Evolutionary conservation across 345 rosid genomes (phyloP).

Genomic region (Arabis hirsuta): DNA sequence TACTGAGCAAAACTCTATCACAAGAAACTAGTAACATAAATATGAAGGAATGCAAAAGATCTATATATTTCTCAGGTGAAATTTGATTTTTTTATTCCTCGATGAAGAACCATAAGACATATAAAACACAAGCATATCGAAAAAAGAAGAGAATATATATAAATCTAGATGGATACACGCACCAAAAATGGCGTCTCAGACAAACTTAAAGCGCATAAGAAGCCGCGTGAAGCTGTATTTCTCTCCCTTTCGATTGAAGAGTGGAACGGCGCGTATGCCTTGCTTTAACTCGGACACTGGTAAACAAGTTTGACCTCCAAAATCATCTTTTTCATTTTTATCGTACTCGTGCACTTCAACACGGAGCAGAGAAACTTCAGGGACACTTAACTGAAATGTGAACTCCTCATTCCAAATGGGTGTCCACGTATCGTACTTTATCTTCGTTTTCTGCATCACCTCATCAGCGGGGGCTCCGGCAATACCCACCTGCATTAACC

Average conservation of each 20-base stretch:
- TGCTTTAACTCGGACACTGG: slow-evolving; percentile 68
- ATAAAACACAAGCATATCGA: background rate
- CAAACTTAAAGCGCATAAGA: slow-evolving; percentile 70
- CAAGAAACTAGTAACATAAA: slow-evolving; percentile 9
- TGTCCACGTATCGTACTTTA: slow-evolving; percentile 64
- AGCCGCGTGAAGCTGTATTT: slow-evolving; percentile 65
- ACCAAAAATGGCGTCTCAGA: slow-evolving; percentile 39
- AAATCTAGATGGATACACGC: slow-evolving; percentile 36
- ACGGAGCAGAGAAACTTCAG: slow-evolving; percentile 83
- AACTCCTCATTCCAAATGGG: slow-evolving; percentile 91
- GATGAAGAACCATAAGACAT: slow-evolving; percentile 19
- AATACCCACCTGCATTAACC: slow-evolving; percentile 58
- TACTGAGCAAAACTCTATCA: background rate
- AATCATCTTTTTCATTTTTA: slow-evolving; percentile 72
- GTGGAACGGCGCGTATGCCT: slow-evolving; percentile 81
- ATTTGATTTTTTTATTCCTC: slow-evolving; percentile 10
- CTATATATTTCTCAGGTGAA: slow-evolving; percentile 16
- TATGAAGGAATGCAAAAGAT: background rate
- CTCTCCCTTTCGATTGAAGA: slow-evolving; percentile 57
- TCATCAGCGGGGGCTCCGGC: slow-evolving; percentile 78
- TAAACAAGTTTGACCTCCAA: slow-evolving; percentile 86
- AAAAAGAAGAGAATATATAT: background rate
- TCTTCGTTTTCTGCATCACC: slow-evolving; percentile 67
- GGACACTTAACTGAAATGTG: slow-evolving; percentile 69
- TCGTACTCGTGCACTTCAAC: slow-evolving; percentile 79